These are phyloP conservation scores for Penicillium egyptiacum DNA, from an alignment of 495 filamentous ascomycete species.

Conservation along the genomic window DNA sequence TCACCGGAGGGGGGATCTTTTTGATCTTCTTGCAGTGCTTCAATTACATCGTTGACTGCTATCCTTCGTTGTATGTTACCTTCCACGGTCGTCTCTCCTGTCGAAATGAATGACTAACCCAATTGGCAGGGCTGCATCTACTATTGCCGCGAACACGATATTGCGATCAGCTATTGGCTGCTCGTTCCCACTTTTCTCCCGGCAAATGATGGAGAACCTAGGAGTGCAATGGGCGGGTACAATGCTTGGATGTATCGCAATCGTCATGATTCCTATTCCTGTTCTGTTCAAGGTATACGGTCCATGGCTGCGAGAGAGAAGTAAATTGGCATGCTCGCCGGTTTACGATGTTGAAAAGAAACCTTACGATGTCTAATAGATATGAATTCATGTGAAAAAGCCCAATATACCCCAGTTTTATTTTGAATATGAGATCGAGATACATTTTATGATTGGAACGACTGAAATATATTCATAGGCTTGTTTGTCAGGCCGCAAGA, in stretches of 20 bases:
- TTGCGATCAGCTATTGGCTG: constrained; percentile 73
- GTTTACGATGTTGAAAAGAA: constrained; percentile 12
- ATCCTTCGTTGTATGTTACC: constrained; percentile 61
- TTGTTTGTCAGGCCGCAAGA: neutral
- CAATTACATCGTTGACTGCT: constrained; percentile 37
- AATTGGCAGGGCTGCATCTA: constrained; percentile 63
- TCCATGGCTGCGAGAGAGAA: constrained; percentile 30
- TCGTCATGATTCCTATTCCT: constrained; percentile 70
- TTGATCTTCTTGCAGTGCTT: constrained; percentile 36
- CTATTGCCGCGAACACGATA: constrained; percentile 85
- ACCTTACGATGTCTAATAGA: constrained; percentile 9
- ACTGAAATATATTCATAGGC: too few species aligned
- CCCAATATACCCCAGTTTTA: constrained; percentile 7
- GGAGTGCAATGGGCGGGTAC: constrained; percentile 77
- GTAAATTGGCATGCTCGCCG: constrained; percentile 26
- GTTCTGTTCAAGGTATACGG: constrained; percentile 36
- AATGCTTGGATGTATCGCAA: constrained; percentile 71
- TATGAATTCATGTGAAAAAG: neutral
- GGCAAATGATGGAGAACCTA: constrained; percentile 74
- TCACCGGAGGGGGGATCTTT: constrained; percentile 31
- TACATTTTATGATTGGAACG: too few species aligned
- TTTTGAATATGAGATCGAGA: neutral
- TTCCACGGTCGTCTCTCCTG: neutral
- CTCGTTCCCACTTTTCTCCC: constrained; percentile 76
- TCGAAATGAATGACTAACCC: neutral